Percentiles rank a stretch among this genome's conserved stretches.
These are phyloP conservation scores for Cynara cardunculus DNA, from an alignment of 129 eudicot genomes.

Conservation along the genomic window DNA sequence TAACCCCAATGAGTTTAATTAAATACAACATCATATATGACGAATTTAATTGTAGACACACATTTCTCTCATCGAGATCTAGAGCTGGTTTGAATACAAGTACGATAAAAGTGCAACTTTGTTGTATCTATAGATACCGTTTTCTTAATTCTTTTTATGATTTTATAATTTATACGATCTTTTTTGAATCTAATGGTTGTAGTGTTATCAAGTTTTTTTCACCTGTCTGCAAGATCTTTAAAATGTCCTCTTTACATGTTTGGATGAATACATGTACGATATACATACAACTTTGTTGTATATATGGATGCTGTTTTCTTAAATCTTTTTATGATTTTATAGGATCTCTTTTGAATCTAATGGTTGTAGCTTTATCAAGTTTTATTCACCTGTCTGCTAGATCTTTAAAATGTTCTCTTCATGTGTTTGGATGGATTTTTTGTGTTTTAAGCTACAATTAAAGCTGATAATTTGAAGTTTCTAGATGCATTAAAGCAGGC, in stretches of 20 bases:
- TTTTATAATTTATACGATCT: neutral
- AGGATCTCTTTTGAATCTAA: neutral
- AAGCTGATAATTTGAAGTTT: neutral
- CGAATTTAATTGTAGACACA: neutral
- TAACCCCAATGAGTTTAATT: too few relatives aligned
- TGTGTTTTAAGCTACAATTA: neutral
- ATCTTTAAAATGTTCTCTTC: neutral
- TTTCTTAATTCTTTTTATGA: neutral
- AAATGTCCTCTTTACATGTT: neutral
- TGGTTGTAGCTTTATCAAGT: neutral
- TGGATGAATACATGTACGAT: too few relatives aligned
- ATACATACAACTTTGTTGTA: too few relatives aligned
- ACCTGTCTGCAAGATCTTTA: neutral
- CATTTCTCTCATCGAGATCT: constrained; percentile 10
- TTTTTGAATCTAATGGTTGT: neutral
- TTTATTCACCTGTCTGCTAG: neutral
- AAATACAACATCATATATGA: too few relatives aligned
- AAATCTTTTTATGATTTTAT: neutral
- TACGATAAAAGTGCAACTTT: neutral
- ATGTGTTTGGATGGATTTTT: neutral
- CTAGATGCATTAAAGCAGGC: neutral
- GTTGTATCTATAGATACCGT: neutral
- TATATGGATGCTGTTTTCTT: too few relatives aligned
- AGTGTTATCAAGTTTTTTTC: neutral
- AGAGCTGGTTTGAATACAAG: constrained; percentile 8